Evolutionary conservation across 768 basidiomycete genomes (phyloP).

Genomic region (Mrakia frigida): DNA sequence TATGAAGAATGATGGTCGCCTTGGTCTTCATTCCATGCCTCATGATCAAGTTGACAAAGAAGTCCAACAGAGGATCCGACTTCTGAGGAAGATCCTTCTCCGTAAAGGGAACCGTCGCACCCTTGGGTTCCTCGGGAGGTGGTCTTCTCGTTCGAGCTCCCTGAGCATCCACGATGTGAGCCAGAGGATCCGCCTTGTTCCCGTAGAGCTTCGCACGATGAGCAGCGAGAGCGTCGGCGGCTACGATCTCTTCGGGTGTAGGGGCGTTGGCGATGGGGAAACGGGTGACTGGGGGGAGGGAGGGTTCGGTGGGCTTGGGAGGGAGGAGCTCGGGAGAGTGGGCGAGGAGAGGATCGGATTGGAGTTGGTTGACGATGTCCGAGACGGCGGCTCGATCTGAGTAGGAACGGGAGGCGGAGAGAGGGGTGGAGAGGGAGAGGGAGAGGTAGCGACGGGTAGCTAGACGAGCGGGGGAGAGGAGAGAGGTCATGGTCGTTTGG

Average conservation of each 20-base stretch:
- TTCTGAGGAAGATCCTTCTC: background rate
- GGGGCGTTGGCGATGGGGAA: background rate
- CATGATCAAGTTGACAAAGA: conserved; percentile 61
- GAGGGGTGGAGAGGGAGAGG: background rate
- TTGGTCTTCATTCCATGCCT: conserved; percentile 60
- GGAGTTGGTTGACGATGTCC: background rate
- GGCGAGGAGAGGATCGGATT: conserved; percentile 6
- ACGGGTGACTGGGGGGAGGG: background rate
- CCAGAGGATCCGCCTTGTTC: background rate
- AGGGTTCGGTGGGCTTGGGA: background rate
- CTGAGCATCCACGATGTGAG: background rate
- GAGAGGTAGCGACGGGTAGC: background rate
- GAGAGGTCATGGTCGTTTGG: background rate
- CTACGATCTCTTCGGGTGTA: background rate
- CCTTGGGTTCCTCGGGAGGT: background rate
- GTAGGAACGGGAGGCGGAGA: background rate
- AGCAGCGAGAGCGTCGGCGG: background rate
- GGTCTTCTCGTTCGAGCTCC: too few species aligned
- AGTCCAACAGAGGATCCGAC: conserved; percentile 63
- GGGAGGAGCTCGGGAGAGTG: background rate
- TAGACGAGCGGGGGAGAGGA: background rate
- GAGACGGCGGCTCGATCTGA: background rate
- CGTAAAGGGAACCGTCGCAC: conserved; percentile 7
- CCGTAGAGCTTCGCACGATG: conserved; percentile 9
- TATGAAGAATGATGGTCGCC: conserved; percentile 45